phyloP scores from a whole-genome alignment of 208 protist species.

The Wallacemonas collosoma region DNA sequence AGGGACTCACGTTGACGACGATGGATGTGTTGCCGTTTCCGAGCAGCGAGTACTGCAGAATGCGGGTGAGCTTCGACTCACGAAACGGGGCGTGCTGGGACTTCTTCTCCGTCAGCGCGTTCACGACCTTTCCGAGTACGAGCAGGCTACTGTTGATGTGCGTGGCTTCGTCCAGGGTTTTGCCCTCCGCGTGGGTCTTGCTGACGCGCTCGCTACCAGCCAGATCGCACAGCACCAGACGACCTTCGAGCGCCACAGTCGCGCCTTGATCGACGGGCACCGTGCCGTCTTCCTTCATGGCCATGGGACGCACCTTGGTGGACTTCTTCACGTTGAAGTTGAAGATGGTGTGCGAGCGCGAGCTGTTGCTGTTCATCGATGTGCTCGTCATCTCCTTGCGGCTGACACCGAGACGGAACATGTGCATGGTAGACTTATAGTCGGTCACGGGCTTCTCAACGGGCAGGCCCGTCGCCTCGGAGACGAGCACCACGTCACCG shows the following conservation, averaged over 20 bases:
- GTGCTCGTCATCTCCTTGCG: slow-evolving; percentile 91
- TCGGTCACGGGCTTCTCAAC: slow-evolving; percentile 65
- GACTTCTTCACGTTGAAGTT: slow-evolving; percentile 87
- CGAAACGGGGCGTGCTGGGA: slow-evolving; percentile 88
- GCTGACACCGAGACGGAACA: slow-evolving; percentile 77
- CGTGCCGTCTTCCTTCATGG: slow-evolving; percentile 22
- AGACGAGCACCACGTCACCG: slow-evolving; percentile 80
- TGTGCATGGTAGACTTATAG: slow-evolving; percentile 74
- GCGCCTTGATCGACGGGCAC: slow-evolving; percentile 16
- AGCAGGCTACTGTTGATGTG: slow-evolving; percentile 97
- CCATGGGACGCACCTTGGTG: slow-evolving; percentile 43
- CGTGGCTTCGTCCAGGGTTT: slow-evolving; percentile 93
- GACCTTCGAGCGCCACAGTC: slow-evolving; percentile 69
- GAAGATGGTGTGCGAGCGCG: slow-evolving; percentile 93
- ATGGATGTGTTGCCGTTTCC: slow-evolving; percentile 92
- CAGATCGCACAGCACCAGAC: slow-evolving; percentile 97
- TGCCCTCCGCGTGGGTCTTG: slow-evolving; percentile 92
- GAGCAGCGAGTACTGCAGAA: slow-evolving; percentile 92
- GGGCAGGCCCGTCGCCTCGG: slow-evolving; percentile 52
- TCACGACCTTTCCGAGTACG: slow-evolving; percentile 89
- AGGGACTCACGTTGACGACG: slow-evolving; percentile 89
- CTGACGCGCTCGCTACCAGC: slow-evolving; percentile 96
- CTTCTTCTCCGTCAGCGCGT: slow-evolving; percentile 77
- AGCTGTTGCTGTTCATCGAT: slow-evolving; percentile 91
- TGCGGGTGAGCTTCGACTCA: slow-evolving; percentile 94